Conservation (phyloP, 2,329 filamentous ascomycete genomes). For the Pseudogymnoascus sp. region DNA sequence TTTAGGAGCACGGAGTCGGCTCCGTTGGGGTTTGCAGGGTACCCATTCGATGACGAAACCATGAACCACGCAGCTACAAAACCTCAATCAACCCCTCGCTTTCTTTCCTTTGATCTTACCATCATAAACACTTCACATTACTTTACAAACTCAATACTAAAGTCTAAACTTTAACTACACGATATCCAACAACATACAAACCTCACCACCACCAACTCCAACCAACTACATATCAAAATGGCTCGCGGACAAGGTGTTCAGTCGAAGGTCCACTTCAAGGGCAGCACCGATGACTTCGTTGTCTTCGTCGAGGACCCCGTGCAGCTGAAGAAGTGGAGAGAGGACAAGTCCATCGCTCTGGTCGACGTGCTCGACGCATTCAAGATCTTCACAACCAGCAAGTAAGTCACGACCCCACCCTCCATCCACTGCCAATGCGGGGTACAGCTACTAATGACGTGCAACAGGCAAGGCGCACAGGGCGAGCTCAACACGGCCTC, state of each 20-base stretch:
- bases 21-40: background rate
- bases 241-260: slow-evolving; percentile 47
- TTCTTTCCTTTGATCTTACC: background rate
- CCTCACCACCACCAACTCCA: background rate
- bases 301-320: slow-evolving; percentile 55
- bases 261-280: slow-evolving; percentile 64
- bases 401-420: slow-evolving; percentile 48
- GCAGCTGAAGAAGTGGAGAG: slow-evolving; percentile 71
- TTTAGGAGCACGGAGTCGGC: background rate
- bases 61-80: slow-evolving; percentile 5
- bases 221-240: slow-evolving; percentile 31
- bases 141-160: background rate
- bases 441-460: background rate
- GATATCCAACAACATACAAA: background rate
- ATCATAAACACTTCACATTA: slow-evolving; percentile 3
- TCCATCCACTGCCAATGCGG: background rate
- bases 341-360: slow-evolving; percentile 69
- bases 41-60: slow-evolving; percentile 2
- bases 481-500: slow-evolving; percentile 70
- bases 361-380: slow-evolving; percentile 79
- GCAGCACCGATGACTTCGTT: slow-evolving; percentile 58
- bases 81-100: background rate
- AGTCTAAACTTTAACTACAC: background rate
- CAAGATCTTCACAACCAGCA: slow-evolving; percentile 84
- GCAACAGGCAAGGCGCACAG: slow-evolving; percentile 36